Evolutionary conservation across 2,329 filamentous ascomycete species (phyloP).

Genomic region (Cryphonectria carpinicola): DNA sequence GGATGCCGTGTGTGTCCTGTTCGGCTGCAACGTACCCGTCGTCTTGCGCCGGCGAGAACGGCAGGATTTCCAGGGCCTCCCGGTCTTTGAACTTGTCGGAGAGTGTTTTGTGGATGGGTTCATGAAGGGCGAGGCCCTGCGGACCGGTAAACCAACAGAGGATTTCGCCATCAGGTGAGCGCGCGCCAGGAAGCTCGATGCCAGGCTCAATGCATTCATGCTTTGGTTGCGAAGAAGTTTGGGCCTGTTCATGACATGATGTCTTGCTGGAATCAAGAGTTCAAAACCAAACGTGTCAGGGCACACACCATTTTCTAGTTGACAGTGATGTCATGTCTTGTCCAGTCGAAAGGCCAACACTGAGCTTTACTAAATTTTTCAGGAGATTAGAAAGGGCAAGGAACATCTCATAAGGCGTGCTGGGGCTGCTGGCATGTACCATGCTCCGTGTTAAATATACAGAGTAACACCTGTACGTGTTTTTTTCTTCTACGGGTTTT

Average conservation of each 20-base stretch:
- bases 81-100: conserved; percentile 9
- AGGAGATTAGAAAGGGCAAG: too few species aligned
- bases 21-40: conserved; percentile 17
- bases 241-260: not conserved
- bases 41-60: not conserved
- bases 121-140: conserved; percentile 20
- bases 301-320: not conserved
- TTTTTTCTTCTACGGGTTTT: not conserved
- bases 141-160: not conserved
- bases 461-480: not conserved
- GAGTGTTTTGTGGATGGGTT: conserved; percentile 23
- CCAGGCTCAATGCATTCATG: not conserved
- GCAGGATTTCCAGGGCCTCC: not conserved
- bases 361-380: not conserved
- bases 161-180: conserved; percentile 3
- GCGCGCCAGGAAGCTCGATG: not conserved
- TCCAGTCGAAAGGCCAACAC: not conserved
- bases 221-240: too few species aligned
- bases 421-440: too few species aligned
- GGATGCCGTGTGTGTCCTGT: conserved; percentile 21
- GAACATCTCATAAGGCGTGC: not conserved
- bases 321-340: not conserved
- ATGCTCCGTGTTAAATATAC: not conserved
- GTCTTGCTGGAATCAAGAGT: not conserved
- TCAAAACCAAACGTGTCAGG: not conserved